phyloP scores from a whole-genome alignment of 306 rosid species.

The Dryas octopetala region DNA sequence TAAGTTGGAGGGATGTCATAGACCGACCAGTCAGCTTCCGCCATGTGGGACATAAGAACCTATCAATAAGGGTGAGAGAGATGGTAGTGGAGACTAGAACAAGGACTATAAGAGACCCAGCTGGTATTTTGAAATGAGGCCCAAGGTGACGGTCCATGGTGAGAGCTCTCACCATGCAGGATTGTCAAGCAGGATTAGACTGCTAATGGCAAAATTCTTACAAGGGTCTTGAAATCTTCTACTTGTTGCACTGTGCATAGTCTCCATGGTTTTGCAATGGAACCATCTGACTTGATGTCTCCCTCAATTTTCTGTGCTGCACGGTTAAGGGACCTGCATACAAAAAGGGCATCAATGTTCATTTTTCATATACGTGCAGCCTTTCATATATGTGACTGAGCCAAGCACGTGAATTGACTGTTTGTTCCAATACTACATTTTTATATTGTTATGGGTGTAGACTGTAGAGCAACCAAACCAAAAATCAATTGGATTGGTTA shows the following conservation, averaged over 20 bases:
- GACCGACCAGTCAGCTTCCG: no score
- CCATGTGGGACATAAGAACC: conserved; percentile 4
- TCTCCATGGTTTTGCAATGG: conserved; percentile 46
- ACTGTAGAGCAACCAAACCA: no score
- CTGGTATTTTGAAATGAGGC: conserved; percentile 49
- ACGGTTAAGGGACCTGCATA: conserved; percentile 45
- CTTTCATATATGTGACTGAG: no score
- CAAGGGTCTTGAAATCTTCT: conserved; percentile 47
- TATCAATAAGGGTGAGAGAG: conserved; percentile 45
- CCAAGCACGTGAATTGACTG: no score
- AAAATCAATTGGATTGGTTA: no score
- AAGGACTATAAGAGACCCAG: conserved; percentile 40
- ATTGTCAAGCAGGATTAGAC: conserved; percentile 42
- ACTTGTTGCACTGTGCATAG: conserved; percentile 58
- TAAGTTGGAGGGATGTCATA: no score
- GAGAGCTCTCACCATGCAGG: conserved; percentile 48
- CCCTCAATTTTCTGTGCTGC: conserved; percentile 55
- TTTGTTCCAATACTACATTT: no score
- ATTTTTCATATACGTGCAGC: no score
- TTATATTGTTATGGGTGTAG: no score
- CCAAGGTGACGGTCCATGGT: conserved; percentile 57
- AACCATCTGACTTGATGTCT: conserved; percentile 41
- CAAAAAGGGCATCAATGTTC: neutral
- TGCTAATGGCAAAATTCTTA: conserved; percentile 46
- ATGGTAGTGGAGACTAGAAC: conserved; percentile 36